phyloP scores from a whole-genome alignment of 768 basidiomycete species.

The Boletus rex-veris region DNA sequence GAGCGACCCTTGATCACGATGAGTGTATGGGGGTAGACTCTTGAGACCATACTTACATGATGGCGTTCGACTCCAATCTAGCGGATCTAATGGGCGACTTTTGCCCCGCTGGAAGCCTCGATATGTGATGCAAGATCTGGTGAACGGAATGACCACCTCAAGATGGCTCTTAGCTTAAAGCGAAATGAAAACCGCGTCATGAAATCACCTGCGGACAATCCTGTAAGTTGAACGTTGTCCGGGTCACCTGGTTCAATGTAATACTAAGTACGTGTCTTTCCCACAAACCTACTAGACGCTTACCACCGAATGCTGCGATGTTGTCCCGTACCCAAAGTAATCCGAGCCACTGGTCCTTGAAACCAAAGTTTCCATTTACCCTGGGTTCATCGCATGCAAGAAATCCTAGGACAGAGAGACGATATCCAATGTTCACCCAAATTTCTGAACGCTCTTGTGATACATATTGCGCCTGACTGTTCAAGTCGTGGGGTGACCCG shows the following conservation, averaged over 20 bases:
- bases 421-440: constrained; percentile 74
- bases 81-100: constrained; percentile 66
- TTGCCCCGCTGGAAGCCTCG: constrained; percentile 51
- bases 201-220: constrained; percentile 59
- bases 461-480: constrained; percentile 62
- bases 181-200: neutral
- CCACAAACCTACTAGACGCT: neutral
- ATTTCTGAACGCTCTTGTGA: constrained; percentile 61
- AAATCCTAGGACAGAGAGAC: constrained; percentile 72
- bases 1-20: constrained; percentile 38
- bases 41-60: constrained; percentile 46
- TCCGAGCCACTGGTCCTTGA: constrained; percentile 79
- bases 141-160: constrained; percentile 71
- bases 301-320: constrained; percentile 66
- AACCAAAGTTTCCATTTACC: constrained; percentile 71
- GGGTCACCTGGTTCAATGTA: constrained; percentile 49
- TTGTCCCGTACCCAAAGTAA: constrained; percentile 67
- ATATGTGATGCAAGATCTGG: constrained; percentile 67
- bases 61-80: constrained; percentile 68
- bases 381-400: constrained; percentile 59
- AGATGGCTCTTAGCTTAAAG: neutral
- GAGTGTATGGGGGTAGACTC: neutral
- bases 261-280: neutral
- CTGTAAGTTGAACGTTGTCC: constrained; percentile 55
- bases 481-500: constrained; percentile 64